Conservation (phyloP, 148 eudicot species). For the Rhododendron molle region DNA sequence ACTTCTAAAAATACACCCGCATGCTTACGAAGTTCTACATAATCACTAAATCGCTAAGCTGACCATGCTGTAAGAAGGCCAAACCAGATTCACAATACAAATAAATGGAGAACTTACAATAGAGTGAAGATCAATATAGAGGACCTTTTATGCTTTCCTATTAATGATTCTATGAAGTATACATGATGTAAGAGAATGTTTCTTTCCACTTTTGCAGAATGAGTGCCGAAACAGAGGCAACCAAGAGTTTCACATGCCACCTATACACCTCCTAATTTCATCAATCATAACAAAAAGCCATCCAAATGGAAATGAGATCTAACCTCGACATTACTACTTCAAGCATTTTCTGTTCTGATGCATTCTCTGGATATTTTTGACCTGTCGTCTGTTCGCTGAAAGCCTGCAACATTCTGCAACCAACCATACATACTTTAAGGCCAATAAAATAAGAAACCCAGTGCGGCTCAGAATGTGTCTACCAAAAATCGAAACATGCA, state of each 20-base stretch:
- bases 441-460: not conserved
- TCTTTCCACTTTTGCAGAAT: not conserved
- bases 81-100: not conserved
- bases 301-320: conserved; percentile 2
- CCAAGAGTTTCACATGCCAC: not conserved
- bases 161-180: not conserved
- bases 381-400: conserved; percentile 89
- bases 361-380: conserved; percentile 54
- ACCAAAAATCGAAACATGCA: not conserved
- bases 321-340: conserved; percentile 90
- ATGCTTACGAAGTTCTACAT: not conserved
- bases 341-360: conserved; percentile 90
- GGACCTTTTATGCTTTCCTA: not conserved
- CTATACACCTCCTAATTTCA: not conserved
- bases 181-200: not conserved
- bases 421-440: conserved; percentile 15
- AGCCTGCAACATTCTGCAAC: conserved; percentile 81
- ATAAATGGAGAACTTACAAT: not conserved
- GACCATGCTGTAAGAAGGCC: not conserved
- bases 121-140: not conserved
- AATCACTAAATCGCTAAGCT: not conserved
- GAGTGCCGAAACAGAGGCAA: not conserved
- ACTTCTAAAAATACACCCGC: not conserved
- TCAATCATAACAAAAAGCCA: conserved; percentile 8
- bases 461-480: not conserved